Percentiles rank a stretch among this genome's conserved stretches.
phyloP scores from a whole-genome alignment of 352 stramenopile genomes.

The Phytophthora foliorum region DNA sequence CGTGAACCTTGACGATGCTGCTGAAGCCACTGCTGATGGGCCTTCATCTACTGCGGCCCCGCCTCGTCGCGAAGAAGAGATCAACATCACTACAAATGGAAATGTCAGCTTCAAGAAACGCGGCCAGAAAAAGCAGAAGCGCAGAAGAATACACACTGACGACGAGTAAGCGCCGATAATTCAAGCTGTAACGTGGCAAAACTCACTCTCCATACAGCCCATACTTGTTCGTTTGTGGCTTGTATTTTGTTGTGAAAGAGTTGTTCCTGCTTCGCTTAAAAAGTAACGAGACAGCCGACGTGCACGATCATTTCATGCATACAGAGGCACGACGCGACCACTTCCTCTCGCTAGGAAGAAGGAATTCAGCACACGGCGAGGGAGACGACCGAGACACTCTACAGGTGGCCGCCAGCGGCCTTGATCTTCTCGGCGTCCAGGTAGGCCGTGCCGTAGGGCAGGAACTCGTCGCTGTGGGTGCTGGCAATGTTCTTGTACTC shows the following conservation, averaged over 20 bases:
- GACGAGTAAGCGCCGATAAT: conserved; percentile 47
- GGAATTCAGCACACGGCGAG: not conserved
- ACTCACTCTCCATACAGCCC: conserved; percentile 1
- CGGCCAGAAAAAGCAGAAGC: conserved; percentile 69
- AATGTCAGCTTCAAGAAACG: conserved; percentile 86
- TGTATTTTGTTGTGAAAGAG: conserved; percentile 45
- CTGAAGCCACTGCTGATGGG: conserved; percentile 5
- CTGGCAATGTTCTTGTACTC: conserved; percentile 88
- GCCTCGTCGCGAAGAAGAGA: conserved; percentile 53
- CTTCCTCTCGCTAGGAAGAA: conserved; percentile 33
- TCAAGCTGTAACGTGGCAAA: conserved; percentile 15
- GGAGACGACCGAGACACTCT: conserved; percentile 43
- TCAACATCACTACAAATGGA: conserved; percentile 56
- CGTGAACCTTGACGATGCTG: conserved; percentile 63
- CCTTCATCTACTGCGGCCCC: conserved; percentile 17
- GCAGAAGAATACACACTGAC: conserved; percentile 64
- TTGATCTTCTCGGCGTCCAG: conserved; percentile 91
- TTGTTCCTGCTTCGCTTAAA: conserved; percentile 35
- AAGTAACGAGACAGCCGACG: conserved; percentile 32
- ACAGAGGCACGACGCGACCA: conserved; percentile 22
- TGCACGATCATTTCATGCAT: conserved; percentile 31
- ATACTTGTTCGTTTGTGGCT: conserved; percentile 32
- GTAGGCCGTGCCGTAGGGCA: conserved; percentile 91
- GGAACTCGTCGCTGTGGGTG: conserved; percentile 92
- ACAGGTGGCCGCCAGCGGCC: conserved; percentile 79